Base-by-base conservation (phyloP, 2,329 filamentous ascomycete genomes). In the Fusarium hainanense region DNA sequence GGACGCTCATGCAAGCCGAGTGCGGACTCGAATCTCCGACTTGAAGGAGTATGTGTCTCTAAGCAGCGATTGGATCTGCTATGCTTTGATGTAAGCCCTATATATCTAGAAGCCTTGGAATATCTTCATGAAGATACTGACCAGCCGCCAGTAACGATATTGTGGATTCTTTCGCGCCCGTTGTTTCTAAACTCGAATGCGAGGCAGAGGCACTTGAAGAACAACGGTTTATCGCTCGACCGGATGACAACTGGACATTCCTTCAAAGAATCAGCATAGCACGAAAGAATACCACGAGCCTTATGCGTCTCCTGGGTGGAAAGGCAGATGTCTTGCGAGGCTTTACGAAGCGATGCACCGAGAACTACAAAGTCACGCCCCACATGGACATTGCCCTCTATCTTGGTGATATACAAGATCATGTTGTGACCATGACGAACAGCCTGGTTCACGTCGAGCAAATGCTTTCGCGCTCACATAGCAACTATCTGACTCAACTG, bases 391-490 rank as follows among this genome's bases (percentile, higher is more conserved):
- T 99, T 71, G 96, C 94, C 21, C 88, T 99, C 75, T 99, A 99
- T 78, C 88, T 99, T 30, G 93, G 93, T 75, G 96, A 99, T 82
- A 98, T 99, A 70, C 96, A 99, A 81, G 96, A 99, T 81, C 96
- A 99, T 87, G 95, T 99, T 55, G 93, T 99, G 64, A 99, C 96
- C 47, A 98, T 98, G 95, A 97, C 97, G 88, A 95, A 92, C 73
- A 99, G 97, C 80, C 82, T 99, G 74, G 90, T 89, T 2, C 96
- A 99, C 79, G 98, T 97, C 73, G 96, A 99, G 80, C 98, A 98
- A 85, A 98, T 99, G 87, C 87, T 99, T 51, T 94, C 92, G 25
- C 92, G 96, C 23, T 92, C 93, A 4, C 96, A 99, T 83, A 93
- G 92, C 84, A 99, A 98, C 80, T 98, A 99, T 77, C 87, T 99